These are phyloP conservation scores for Domatiomyces catenatus DNA, from an alignment of 2,329 filamentous ascomycete genomes.

Conservation along the genomic window DNA sequence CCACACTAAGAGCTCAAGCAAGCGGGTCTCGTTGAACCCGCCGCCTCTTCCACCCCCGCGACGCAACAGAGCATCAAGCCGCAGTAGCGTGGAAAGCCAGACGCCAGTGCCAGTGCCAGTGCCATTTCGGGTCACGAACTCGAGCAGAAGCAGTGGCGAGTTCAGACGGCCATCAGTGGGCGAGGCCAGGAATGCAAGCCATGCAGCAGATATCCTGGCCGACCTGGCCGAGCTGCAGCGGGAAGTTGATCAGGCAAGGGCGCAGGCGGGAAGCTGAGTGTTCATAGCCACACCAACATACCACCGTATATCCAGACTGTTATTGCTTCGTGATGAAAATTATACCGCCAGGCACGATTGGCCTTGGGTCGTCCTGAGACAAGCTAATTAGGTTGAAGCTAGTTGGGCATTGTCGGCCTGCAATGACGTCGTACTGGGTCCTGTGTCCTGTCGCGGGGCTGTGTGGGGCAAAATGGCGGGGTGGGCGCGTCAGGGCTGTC, in stretches of 20 bases:
- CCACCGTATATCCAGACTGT: not conserved
- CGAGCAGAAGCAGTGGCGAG: conserved; percentile 1
- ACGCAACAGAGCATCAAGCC: conserved; percentile 28
- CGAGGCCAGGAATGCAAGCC: conserved; percentile 16
- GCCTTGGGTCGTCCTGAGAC: not conserved
- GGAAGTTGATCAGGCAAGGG: conserved; percentile 56
- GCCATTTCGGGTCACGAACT: conserved; percentile 4
- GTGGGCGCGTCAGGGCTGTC: not conserved
- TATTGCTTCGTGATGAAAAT: not conserved
- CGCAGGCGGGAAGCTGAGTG: conserved; percentile 13
- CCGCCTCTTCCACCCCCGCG: conserved; percentile 35
- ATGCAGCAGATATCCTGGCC: conserved; percentile 48
- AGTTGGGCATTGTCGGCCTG: not conserved
- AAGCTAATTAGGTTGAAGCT: not conserved
- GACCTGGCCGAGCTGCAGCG: conserved; percentile 56
- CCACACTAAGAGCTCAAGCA: conserved; percentile 7
- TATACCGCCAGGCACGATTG: not conserved
- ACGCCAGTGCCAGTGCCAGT: conserved; percentile 10
- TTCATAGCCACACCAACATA: too few relatives aligned
- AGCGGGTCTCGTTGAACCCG: conserved; percentile 22
- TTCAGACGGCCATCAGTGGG: not conserved
- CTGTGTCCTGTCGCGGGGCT: too few relatives aligned
- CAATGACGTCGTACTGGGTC: not conserved
- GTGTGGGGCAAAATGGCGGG: not conserved
- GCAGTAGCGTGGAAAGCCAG: conserved; percentile 23